These are phyloP conservation scores for Collybia sordida DNA, from an alignment of 768 basidiomycete genomes.

Conservation along the genomic window DNA sequence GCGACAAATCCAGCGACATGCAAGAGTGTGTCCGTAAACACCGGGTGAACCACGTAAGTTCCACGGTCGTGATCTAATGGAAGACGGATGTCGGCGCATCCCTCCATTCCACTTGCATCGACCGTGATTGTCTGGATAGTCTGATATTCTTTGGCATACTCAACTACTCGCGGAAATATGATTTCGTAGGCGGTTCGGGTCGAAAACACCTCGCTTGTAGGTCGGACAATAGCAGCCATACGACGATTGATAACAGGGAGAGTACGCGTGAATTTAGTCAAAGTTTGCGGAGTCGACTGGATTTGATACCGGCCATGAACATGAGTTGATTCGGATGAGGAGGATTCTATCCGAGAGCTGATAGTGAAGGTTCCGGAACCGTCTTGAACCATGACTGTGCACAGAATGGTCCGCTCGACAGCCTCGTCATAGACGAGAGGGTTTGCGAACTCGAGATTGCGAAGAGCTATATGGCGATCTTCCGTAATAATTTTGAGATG, in stretches of 20 bases:
- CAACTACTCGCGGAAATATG: slow-evolving; percentile 68
- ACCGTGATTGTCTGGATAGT: slow-evolving; percentile 57
- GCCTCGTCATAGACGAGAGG: slow-evolving; percentile 49
- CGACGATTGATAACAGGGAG: slow-evolving; percentile 33
- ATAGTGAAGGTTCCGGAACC: slow-evolving; percentile 46
- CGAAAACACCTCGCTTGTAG: slow-evolving; percentile 46
- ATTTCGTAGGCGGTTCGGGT: slow-evolving; percentile 60
- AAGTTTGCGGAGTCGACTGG: slow-evolving; percentile 26
- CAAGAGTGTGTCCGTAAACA: slow-evolving; percentile 67
- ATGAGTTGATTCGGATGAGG: slow-evolving; percentile 35
- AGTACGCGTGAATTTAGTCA: slow-evolving; percentile 35
- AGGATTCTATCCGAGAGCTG: slow-evolving; percentile 34
- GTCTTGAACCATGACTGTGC: slow-evolving; percentile 35
- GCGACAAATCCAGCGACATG: slow-evolving; percentile 72
- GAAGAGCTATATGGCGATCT: slow-evolving; percentile 39
- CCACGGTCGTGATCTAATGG: slow-evolving; percentile 28
- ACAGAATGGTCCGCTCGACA: slow-evolving; percentile 31
- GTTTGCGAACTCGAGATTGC: slow-evolving; percentile 45
- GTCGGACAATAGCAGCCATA: slow-evolving; percentile 28
- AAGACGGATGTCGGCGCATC: slow-evolving; percentile 48
- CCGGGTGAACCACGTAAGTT: slow-evolving; percentile 44
- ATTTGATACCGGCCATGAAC: slow-evolving; percentile 46
- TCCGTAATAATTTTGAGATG: slow-evolving; percentile 22
- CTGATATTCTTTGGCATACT: slow-evolving; percentile 58
- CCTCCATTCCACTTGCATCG: slow-evolving; percentile 45